Percentiles rank a stretch among this genome's conserved stretches.
These are phyloP conservation scores for Prosopis cineraria DNA, from an alignment of 306 rosid species.

Conservation along the genomic window DNA sequence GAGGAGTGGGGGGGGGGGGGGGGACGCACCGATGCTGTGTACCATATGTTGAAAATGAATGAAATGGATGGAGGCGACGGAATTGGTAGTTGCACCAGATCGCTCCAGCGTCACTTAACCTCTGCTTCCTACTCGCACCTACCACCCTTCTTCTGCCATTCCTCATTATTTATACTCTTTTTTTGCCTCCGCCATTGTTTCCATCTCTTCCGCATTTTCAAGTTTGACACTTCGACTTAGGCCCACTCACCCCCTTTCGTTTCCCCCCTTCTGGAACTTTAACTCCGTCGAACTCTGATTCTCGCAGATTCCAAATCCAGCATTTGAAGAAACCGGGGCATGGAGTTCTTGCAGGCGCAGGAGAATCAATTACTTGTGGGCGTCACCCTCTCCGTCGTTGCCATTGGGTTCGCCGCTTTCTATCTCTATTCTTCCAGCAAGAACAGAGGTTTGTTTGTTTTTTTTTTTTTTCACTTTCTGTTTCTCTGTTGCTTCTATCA, in stretches of 20 bases:
- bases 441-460: conserved; percentile 52
- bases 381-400: conserved; percentile 57
- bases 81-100: no score
- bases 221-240: not conserved
- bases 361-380: conserved; percentile 64
- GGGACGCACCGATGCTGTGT: no score
- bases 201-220: not conserved
- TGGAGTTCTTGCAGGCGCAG: conserved; percentile 61
- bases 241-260: not conserved
- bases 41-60: no score
- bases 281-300: not conserved
- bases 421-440: conserved; percentile 64
- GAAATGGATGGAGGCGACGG: no score
- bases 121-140: no score
- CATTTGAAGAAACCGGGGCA: conserved; percentile 20
- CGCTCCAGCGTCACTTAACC: no score
- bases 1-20: no score
- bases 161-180: not conserved
- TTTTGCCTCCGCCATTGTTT: not conserved
- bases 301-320: not conserved
- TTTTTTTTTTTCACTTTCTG: not conserved
- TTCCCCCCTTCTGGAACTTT: not conserved
- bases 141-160: no score
- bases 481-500: conserved; percentile 2
- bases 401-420: conserved; percentile 58